Percentiles rank a stretch among this genome's conserved stretches.
These are phyloP conservation scores for Podila epicladia DNA, from an alignment of 192 early-diverging fungal species.

Conservation along the genomic window DNA sequence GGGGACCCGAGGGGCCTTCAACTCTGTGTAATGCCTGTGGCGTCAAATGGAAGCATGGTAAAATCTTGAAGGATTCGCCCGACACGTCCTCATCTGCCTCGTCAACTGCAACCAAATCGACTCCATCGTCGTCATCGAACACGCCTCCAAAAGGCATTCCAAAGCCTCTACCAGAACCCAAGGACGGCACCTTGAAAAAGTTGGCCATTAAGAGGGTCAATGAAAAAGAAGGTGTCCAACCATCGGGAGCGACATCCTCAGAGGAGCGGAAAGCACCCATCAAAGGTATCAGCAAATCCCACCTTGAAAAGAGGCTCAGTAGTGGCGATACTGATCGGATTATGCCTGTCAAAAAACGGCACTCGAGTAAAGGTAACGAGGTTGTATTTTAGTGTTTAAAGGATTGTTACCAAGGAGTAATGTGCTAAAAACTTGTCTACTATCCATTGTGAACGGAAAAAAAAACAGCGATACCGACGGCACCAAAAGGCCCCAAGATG, in stretches of 20 bases:
- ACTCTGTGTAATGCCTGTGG: constrained; percentile 86
- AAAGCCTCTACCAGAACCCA: not conserved
- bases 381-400: no score
- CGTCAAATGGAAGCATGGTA: constrained; percentile 86
- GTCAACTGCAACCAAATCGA: not conserved
- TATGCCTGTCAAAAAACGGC: constrained; percentile 45
- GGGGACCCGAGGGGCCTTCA: constrained; percentile 69
- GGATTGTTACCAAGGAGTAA: not conserved
- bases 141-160: not conserved
- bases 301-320: not conserved
- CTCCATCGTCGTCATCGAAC: not conserved
- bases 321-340: constrained; percentile 23
- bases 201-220: no score
- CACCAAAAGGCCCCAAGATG: constrained; percentile 23
- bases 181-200: no score
- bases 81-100: constrained; percentile 1
- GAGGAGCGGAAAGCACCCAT: not conserved
- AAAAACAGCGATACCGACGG: not conserved
- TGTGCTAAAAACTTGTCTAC: not conserved
- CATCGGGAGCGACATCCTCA: no score
- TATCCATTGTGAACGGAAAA: not conserved
- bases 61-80: constrained; percentile 61
- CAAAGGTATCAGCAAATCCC: not conserved
- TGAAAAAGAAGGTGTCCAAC: no score
- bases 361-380: constrained; percentile 14